Evolutionary conservation across 257 asterid species (phyloP), one percentile per base, ranked within the genome.

Genomic region (Petunia axillaris): DNA sequence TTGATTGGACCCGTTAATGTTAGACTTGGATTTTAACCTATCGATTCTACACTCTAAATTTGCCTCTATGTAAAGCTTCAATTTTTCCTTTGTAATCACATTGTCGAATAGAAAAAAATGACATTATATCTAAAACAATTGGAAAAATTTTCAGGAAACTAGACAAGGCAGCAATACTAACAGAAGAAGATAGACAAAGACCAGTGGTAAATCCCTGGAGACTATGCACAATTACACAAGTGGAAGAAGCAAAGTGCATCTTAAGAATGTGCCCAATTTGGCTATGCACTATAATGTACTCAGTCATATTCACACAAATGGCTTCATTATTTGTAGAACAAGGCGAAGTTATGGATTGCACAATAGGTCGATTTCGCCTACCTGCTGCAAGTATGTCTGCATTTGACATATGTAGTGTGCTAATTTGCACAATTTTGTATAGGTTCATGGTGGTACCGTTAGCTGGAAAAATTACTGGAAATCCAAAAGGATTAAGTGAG

Each of bases 361-460:
- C 41, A 1, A 3, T 91, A 1, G 92, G 94, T 3, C 78, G 75
- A 0, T 93, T 93, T 76, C 88, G 79, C 10, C 86, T 93, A 57
- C 98, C 97, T 0, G 93, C 97, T 0, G 98, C 97, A 15, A 90
- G 94, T 85, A 93, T 94, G 97, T 89, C 98, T 0, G 89, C 86
- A 15, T 94, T 94, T 63, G 95, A 93, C 89, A 87, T 91, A 41
- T 84, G 85, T 79, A 92, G 96, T 44, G 97, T 94, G 66, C 90
- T 91, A 41, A 35, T 87, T 14, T 93, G 89, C 86, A 93, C 93
- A 0, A 87, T 90, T 10, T 84, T 94, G 62, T 90, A 94, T 78
- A 83, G 87, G 16, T 84, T 77, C 15, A 16, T 93, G 79, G 81
- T 94, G 3, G 85, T 89, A 43, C 98, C 98, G 0, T 5, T 88